A percentile compares a stretch with the other conserved stretches of the same genome.
These are phyloP conservation scores for Tetrahymena borealis DNA, from an alignment of 73 alveolate species.

Conservation along the genomic window DNA sequence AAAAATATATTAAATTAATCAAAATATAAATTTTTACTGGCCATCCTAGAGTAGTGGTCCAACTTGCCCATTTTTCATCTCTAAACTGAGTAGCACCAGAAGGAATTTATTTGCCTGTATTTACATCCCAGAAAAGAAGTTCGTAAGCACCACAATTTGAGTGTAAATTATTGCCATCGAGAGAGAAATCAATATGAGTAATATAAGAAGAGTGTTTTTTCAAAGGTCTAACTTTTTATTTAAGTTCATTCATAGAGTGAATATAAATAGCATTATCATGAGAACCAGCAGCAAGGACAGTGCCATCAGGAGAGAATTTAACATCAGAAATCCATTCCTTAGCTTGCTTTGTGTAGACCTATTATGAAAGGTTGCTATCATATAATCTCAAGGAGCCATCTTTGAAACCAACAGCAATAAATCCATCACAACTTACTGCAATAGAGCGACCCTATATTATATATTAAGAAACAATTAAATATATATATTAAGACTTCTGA, in stretches of 20 bases:
- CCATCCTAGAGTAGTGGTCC: conserved; percentile 93
- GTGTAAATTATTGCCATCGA: conserved; percentile 67
- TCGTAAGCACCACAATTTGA: conserved; percentile 92
- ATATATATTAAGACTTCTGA: too few relatives aligned
- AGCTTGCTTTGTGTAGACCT: conserved; percentile 9
- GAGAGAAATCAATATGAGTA: conserved; percentile 88
- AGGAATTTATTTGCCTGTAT: conserved; percentile 52
- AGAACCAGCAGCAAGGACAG: conserved; percentile 83
- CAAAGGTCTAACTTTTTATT: conserved; percentile 20
- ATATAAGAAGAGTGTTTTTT: conserved; percentile 77
- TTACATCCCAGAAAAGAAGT: conserved; percentile 76
- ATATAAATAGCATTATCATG: conserved; percentile 84
- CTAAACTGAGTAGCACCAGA: conserved; percentile 70
- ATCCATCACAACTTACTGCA: conserved; percentile 90
- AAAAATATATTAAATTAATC: background rate
- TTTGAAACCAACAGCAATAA: conserved; percentile 88
- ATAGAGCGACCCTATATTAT: conserved; percentile 59
- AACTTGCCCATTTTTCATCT: conserved; percentile 81
- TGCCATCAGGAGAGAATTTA: conserved; percentile 92
- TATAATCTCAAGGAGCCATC: conserved; percentile 87
- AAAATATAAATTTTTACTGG: conserved; percentile 28
- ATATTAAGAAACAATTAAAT: too few relatives aligned
- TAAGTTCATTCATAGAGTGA: conserved; percentile 40
- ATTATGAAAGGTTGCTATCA: conserved; percentile 51
- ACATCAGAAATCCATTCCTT: conserved; percentile 75